A percentile compares a stretch with the other conserved stretches of the same genome.
Conservation (phyloP, 148 eudicot species). For the Pouteria glomerata region DNA sequence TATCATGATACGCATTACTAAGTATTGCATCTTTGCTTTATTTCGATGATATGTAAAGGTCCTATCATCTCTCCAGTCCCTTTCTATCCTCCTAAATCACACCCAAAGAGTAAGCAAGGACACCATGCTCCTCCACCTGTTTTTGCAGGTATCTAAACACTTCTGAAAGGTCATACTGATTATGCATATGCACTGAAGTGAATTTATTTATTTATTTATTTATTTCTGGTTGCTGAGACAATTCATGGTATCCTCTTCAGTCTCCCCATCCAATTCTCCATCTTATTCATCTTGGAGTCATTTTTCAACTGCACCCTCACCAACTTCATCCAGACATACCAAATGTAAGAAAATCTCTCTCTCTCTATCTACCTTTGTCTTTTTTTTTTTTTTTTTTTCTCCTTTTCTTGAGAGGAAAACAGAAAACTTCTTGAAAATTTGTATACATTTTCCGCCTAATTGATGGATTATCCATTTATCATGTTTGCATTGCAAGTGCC, state of each 20-base stretch:
- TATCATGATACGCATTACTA: not conserved
- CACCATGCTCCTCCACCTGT: conserved; percentile 15
- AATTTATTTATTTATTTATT: not conserved
- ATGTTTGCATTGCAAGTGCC: conserved; percentile 46
- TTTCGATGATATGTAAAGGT: not conserved
- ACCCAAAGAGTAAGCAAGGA: conserved; percentile 12
- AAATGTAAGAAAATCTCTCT: conserved; percentile 17
- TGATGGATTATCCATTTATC: conserved; percentile 12
- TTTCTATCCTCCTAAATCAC: conserved; percentile 10
- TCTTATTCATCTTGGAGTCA: conserved; percentile 14
- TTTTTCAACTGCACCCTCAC: conserved; percentile 22
- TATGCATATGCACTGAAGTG: not conserved
- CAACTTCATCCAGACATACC: conserved; percentile 19
- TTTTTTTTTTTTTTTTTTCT: not conserved
- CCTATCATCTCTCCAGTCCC: conserved; percentile 7
- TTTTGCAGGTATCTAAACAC: conserved; percentile 14
- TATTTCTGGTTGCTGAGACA: too few relatives aligned
- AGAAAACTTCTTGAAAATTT: conserved; percentile 2
- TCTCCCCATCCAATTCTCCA: conserved; percentile 11
- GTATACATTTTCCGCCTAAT: not conserved
- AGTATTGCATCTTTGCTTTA: not conserved
- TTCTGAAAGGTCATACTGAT: not conserved
- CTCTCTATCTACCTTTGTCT: too few relatives aligned
- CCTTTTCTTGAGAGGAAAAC: not conserved
- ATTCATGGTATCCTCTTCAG: conserved; percentile 7